phyloP scores from a whole-genome alignment of 345 rosid genomes.

The Physaria fendleri region DNA sequence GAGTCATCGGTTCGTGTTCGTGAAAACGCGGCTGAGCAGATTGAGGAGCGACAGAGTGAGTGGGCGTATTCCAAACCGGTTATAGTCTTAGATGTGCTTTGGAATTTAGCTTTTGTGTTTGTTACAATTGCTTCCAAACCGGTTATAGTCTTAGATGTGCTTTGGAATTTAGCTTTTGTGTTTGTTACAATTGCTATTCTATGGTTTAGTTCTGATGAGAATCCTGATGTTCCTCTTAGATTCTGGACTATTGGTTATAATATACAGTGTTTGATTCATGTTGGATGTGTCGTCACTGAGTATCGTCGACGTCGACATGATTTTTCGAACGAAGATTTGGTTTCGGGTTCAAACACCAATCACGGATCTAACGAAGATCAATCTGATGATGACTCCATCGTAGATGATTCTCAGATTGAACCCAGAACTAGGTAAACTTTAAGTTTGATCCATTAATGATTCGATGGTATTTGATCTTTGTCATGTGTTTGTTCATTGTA shows the following conservation, averaged over 20 bases:
- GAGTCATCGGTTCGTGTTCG: constrained; percentile 75
- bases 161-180: constrained; percentile 64
- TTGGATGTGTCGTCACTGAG: constrained; percentile 50
- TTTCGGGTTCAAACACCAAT: constrained; percentile 10
- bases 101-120: constrained; percentile 57
- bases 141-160: constrained; percentile 51
- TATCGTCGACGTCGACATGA: constrained; percentile 33
- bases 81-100: constrained; percentile 52
- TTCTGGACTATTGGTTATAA: constrained; percentile 62
- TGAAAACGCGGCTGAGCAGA: constrained; percentile 81
- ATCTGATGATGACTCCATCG: constrained; percentile 8
- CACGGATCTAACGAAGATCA: constrained; percentile 20
- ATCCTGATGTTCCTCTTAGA: constrained; percentile 56
- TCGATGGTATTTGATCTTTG: not conserved
- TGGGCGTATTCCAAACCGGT: constrained; percentile 77
- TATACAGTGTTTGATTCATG: constrained; percentile 63
- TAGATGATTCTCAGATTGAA: constrained; percentile 29
- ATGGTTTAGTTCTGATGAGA: constrained; percentile 43
- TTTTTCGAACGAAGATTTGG: not conserved
- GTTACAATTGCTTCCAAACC: constrained; percentile 34
- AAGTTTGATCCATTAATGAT: not conserved
- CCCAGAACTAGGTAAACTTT: constrained; percentile 41
- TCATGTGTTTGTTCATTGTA: not conserved
- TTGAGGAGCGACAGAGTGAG: constrained; percentile 64
- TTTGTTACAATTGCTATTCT: constrained; percentile 37